Conservation (phyloP, 192 early-diverging fungal genomes). For the Oehlia diaphana region DNA sequence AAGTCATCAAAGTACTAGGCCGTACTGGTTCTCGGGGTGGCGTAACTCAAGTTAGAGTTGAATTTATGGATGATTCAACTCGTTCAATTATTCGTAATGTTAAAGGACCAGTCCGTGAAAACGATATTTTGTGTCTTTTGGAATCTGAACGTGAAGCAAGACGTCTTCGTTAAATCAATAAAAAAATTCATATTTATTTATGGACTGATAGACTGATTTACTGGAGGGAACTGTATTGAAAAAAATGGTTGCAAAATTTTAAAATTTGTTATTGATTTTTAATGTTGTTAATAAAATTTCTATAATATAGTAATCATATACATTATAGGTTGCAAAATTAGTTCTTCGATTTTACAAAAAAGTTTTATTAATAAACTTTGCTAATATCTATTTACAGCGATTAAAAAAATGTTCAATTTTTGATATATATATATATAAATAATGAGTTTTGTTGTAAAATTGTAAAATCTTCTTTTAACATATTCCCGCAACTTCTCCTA, state of each 20-base stretch:
- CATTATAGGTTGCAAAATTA: too few relatives aligned
- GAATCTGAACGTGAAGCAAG: conserved; percentile 99
- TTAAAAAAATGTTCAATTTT: neutral
- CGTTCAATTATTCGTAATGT: conserved; percentile 99
- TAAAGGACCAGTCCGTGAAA: conserved; percentile 98
- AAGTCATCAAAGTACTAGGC: conserved; percentile 96
- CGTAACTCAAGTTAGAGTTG: conserved; percentile 99
- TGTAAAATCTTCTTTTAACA: too few relatives aligned
- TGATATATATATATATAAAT: neutral
- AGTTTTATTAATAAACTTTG: neutral
- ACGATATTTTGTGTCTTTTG: conserved; percentile 94
- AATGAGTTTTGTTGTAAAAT: neutral
- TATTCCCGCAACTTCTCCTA: too few relatives aligned
- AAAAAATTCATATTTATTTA: neutral
- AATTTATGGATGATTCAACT: conserved; percentile 94
- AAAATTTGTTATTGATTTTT: too few relatives aligned
- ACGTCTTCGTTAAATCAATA: conserved; percentile 84
- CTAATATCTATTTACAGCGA: neutral
- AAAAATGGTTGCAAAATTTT: too few relatives aligned
- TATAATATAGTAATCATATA: too few relatives aligned
- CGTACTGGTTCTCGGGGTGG: conserved; percentile 99
- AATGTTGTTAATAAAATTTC: too few relatives aligned
- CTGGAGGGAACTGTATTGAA: too few relatives aligned
- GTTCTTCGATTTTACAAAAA: too few relatives aligned
- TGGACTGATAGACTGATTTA: too few relatives aligned